These are phyloP conservation scores for Arthrobotrys sinensis DNA, from an alignment of 2,329 filamentous ascomycete genomes.

Conservation along the genomic window DNA sequence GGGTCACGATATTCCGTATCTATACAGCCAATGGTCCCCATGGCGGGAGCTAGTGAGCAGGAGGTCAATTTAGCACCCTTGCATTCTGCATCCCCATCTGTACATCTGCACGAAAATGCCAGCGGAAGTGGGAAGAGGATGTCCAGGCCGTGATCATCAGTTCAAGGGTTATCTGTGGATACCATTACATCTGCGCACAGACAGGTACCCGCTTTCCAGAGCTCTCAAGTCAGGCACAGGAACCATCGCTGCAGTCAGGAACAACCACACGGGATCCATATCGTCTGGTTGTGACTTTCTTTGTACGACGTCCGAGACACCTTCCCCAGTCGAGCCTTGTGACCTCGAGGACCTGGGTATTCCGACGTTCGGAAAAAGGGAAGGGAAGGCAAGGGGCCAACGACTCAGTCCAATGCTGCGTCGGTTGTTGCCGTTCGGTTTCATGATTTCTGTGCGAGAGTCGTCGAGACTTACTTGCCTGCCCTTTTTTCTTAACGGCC, in stretches of 20 bases:
- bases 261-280: slow-evolving; percentile 20
- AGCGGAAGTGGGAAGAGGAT: slow-evolving; percentile 1
- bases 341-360: slow-evolving; percentile 1
- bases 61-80: slow-evolving; percentile 27
- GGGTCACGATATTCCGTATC: slow-evolving; percentile 21
- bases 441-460: not conserved
- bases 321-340: slow-evolving; percentile 12
- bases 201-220: slow-evolving; percentile 57
- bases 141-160: slow-evolving; percentile 43
- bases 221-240: slow-evolving; percentile 58
- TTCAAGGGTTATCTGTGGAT: slow-evolving; percentile 41
- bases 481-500: not conserved
- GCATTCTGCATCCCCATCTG: not conserved
- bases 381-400: not conserved
- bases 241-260: slow-evolving; percentile 25
- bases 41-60: slow-evolving; percentile 14
- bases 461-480: slow-evolving; percentile 9
- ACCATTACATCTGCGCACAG: slow-evolving; percentile 50
- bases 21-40: not conserved
- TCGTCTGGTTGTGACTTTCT: slow-evolving; percentile 2
- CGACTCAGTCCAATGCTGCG: slow-evolving; percentile 4
- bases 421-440: slow-evolving; percentile 24
- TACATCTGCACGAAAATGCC: not conserved
- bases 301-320: slow-evolving; percentile 41
- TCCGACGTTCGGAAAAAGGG: slow-evolving; percentile 1